Percentiles rank a stretch among this genome's conserved stretches.
phyloP scores from a whole-genome alignment of 805 yeast species.

The Naumovozyma castellii region DNA sequence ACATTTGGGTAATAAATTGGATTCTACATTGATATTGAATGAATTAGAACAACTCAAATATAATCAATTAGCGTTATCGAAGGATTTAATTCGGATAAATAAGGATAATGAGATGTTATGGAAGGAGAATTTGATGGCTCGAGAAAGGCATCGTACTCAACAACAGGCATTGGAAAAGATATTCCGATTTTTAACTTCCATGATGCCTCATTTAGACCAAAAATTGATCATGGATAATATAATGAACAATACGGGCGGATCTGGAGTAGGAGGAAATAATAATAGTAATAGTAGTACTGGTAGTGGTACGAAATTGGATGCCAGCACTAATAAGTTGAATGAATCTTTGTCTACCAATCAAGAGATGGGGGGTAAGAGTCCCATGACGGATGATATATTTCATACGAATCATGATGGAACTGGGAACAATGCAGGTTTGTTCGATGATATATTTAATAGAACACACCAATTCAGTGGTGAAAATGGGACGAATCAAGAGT shows the following conservation, averaged over 20 bases:
- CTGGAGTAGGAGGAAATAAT: not conserved
- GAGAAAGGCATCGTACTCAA: slow-evolving; percentile 80
- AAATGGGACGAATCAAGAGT: not conserved
- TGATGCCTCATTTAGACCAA: slow-evolving; percentile 31
- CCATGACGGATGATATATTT: slow-evolving; percentile 2
- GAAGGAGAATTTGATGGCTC: slow-evolving; percentile 75
- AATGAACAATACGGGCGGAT: slow-evolving; percentile 2
- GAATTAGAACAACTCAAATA: slow-evolving; percentile 70
- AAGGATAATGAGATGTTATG: slow-evolving; percentile 85
- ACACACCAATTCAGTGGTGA: not conserved
- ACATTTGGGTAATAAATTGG: slow-evolving; percentile 4
- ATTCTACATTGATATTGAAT: slow-evolving; percentile 33
- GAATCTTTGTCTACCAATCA: not conserved
- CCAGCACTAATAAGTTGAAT: not conserved
- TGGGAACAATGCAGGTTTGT: not conserved
- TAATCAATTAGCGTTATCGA: slow-evolving; percentile 72
- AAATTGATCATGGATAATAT: slow-evolving; percentile 22
- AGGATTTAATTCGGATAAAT: slow-evolving; percentile 73
- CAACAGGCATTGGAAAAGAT: slow-evolving; percentile 83
- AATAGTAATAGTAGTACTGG: not conserved
- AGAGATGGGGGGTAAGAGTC: not conserved
- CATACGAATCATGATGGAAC: not conserved
- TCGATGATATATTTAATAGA: slow-evolving; percentile 3
- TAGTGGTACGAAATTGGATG: not conserved
- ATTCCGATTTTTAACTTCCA: slow-evolving; percentile 73